Evolutionary conservation across 768 basidiomycete genomes (phyloP).

Genomic region (Astraeus odoratus): DNA sequence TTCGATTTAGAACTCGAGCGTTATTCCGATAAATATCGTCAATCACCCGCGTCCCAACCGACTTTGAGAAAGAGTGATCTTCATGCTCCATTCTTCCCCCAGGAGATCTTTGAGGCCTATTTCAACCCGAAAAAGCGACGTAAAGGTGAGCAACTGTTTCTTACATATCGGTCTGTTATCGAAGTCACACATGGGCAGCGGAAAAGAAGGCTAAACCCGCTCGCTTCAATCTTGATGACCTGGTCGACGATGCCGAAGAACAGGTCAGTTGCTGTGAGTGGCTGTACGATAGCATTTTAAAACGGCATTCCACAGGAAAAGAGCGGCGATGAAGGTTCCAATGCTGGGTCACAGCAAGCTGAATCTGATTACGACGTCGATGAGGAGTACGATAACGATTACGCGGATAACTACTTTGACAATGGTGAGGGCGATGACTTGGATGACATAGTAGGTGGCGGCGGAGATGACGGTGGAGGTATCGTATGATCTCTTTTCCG

Average conservation of each 20-base stretch:
- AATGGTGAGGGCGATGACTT: slow-evolving; percentile 79
- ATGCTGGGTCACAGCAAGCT: slow-evolving; percentile 55
- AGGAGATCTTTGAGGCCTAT: slow-evolving; percentile 67
- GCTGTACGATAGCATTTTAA: not conserved
- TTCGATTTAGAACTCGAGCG: slow-evolving; percentile 55
- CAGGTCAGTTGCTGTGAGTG: slow-evolving; percentile 28
- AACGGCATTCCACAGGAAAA: slow-evolving; percentile 45
- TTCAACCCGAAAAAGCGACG: slow-evolving; percentile 71
- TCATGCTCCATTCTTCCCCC: slow-evolving; percentile 71
- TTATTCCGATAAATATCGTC: slow-evolving; percentile 81
- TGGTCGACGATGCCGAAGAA: slow-evolving; percentile 61
- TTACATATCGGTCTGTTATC: not conserved
- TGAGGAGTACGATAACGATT: slow-evolving; percentile 89
- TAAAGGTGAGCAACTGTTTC: slow-evolving; percentile 32
- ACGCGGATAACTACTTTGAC: slow-evolving; percentile 87
- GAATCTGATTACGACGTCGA: slow-evolving; percentile 81
- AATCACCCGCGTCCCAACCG: slow-evolving; percentile 52
- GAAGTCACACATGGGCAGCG: slow-evolving; percentile 3
- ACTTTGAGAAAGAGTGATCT: slow-evolving; percentile 64
- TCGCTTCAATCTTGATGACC: slow-evolving; percentile 58
- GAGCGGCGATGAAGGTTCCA: slow-evolving; percentile 62
- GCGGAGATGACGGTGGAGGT: slow-evolving; percentile 57
- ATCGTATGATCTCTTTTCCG: slow-evolving; percentile 9
- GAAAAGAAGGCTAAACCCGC: slow-evolving; percentile 32
- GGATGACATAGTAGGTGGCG: slow-evolving; percentile 71